A percentile compares a stretch with the other conserved stretches of the same genome.
phyloP scores from a whole-genome alignment of 2,329 filamentous ascomycete genomes.

The Stagonosporopsis tanaceti region DNA sequence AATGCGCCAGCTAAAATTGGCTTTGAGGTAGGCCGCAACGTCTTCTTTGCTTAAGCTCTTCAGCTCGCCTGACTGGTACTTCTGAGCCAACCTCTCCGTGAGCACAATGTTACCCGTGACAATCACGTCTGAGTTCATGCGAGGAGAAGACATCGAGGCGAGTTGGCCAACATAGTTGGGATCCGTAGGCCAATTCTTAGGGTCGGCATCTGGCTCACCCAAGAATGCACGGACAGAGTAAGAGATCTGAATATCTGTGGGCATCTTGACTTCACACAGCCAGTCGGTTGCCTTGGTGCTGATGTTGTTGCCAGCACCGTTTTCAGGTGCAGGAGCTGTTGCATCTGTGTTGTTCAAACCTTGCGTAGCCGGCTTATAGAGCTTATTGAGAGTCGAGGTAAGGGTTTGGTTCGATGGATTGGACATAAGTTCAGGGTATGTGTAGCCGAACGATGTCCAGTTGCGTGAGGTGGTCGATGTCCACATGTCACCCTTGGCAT shows the following conservation, averaged over 20 bases:
- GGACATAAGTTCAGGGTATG: slow-evolving; percentile 41
- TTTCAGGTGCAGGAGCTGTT: slow-evolving; percentile 14
- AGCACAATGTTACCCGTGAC: slow-evolving; percentile 53
- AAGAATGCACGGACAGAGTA: slow-evolving; percentile 46
- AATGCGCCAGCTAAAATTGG: slow-evolving; percentile 44
- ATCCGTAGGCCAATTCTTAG: slow-evolving; percentile 47
- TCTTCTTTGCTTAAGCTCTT: slow-evolving; percentile 31
- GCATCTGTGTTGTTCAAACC: slow-evolving; percentile 35
- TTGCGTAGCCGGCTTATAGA: slow-evolving; percentile 39
- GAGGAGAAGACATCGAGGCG: slow-evolving; percentile 48
- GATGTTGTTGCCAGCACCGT: slow-evolving; percentile 9
- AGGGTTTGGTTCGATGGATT: slow-evolving; percentile 40
- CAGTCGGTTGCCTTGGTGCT: slow-evolving; percentile 36
- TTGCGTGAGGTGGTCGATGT: slow-evolving; percentile 36
- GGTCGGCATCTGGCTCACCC: slow-evolving; percentile 34
- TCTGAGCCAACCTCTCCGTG: slow-evolving; percentile 46
- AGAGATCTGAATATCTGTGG: slow-evolving; percentile 41
- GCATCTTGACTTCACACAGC: slow-evolving; percentile 43
- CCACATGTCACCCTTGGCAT: slow-evolving; percentile 42
- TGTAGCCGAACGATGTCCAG: slow-evolving; percentile 46
- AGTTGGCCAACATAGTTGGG: slow-evolving; percentile 54
- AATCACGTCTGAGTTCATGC: slow-evolving; percentile 46
- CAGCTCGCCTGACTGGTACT: slow-evolving; percentile 35
- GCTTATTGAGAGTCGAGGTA: slow-evolving; percentile 35
- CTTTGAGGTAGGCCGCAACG: slow-evolving; percentile 37